These are phyloP conservation scores for Boletus sensibilis DNA, from an alignment of 768 basidiomycete species.

Conservation along the genomic window DNA sequence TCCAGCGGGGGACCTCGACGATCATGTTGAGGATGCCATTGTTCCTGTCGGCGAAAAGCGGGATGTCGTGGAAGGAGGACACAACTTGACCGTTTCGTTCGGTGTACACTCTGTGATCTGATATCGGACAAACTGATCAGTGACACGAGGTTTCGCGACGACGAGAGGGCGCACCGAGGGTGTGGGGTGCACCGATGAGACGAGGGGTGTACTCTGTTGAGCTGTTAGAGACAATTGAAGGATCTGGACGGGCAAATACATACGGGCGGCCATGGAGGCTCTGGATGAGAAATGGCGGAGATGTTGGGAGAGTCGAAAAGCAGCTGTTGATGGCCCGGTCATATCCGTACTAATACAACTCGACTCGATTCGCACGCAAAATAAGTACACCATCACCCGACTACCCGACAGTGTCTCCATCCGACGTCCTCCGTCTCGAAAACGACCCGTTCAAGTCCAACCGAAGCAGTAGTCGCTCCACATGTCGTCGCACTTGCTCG, in stretches of 20 bases:
- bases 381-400: neutral
- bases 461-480: conserved; percentile 78
- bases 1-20: conserved; percentile 98
- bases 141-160: conserved; percentile 6
- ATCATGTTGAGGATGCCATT: conserved; percentile 98
- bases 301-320: conserved; percentile 59
- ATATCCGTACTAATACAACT: conserved; percentile 18
- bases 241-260: conserved; percentile 8
- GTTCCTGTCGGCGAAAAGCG: conserved; percentile 94
- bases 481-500: conserved; percentile 71
- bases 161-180: conserved; percentile 65
- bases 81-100: conserved; percentile 85
- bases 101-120: conserved; percentile 94
- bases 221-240: conserved; percentile 3
- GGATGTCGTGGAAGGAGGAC: conserved; percentile 94
- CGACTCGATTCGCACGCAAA: neutral
- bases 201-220: conserved; percentile 66
- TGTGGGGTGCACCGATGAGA: conserved; percentile 86
- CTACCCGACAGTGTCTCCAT: neutral
- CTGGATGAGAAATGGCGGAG: conserved; percentile 53
- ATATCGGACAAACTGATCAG: conserved; percentile 25
- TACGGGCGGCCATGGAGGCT: conserved; percentile 43
- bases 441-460: conserved; percentile 84
- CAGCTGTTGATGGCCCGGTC: conserved; percentile 22
- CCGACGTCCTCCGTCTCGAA: conserved; percentile 44